Conservation (phyloP, 495 filamentous ascomycete genomes). For the Penicillium dipodomyicola region DNA sequence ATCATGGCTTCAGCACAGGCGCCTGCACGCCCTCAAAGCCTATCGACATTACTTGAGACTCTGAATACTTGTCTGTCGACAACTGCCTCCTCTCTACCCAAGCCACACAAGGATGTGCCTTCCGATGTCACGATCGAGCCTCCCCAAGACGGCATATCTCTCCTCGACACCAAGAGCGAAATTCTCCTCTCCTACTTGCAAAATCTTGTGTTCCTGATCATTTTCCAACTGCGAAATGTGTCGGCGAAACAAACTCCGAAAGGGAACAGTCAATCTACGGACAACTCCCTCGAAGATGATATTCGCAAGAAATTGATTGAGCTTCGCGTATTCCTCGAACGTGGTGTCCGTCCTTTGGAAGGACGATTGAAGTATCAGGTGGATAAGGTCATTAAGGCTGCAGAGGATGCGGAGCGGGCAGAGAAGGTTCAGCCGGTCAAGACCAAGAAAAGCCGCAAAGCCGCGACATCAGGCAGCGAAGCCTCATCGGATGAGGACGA, state of each 20-base stretch:
- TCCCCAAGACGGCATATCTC: constrained; percentile 82
- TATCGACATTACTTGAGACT: constrained; percentile 59
- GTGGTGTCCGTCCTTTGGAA: constrained; percentile 87
- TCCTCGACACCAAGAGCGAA: constrained; percentile 93
- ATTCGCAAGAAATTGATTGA: constrained; percentile 81
- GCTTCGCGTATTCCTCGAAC: constrained; percentile 82
- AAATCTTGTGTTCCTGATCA: constrained; percentile 84
- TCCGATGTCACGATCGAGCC: constrained; percentile 52
- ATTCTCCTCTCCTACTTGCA: constrained; percentile 93
- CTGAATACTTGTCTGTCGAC: constrained; percentile 62
- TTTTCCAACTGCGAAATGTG: constrained; percentile 70
- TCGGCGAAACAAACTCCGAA: constrained; percentile 25
- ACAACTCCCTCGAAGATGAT: constrained; percentile 48
- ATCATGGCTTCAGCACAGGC: constrained; percentile 32
- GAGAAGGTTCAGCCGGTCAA: constrained; percentile 29
- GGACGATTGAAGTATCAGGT: constrained; percentile 81
- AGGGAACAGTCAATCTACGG: constrained; percentile 24
- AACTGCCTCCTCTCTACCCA: constrained; percentile 60
- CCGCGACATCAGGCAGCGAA: constrained; percentile 22
- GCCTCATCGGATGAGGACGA: constrained; percentile 31
- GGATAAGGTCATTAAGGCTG: constrained; percentile 83
- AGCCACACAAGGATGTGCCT: constrained; percentile 35
- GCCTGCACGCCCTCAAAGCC: constrained; percentile 24
- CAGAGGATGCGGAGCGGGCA: constrained; percentile 65
- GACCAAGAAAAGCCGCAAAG: constrained; percentile 29